Evolutionary conservation across 1,284 basidiomycete genomes (phyloP), one percentile per base, ranked within the genome.

Genomic region (Ceratobasidium sp.): DNA sequence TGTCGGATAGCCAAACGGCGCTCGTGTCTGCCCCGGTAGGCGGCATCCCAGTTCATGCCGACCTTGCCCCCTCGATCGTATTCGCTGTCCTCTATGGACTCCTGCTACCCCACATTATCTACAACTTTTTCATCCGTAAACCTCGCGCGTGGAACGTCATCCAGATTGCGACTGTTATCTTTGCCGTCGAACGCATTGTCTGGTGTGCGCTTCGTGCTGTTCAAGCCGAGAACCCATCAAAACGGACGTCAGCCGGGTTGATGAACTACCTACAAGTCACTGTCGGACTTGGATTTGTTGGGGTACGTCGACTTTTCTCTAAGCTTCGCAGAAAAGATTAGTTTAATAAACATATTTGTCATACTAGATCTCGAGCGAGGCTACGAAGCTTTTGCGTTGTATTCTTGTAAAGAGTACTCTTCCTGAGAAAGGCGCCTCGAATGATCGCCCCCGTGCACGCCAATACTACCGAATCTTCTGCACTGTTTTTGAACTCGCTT

Each of bases 31-130:
- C 80, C 1, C 80, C 80, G 16, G 73, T 82, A n/a, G 82, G 82
- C n/a, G 82, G 82, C 8, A 79, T 79, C n/a, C 73, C 77, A 23
- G 74, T 79, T 16, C 75, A 78, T 14, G 70, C 58, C 1, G 82
- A 83, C 75, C 79, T 81, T 55, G 81, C 76, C 18, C 81, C 83
- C 21, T 82, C 81, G 2, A 77, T 83, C 21, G 18, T 82, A 7
- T 83, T 82, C 74, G 80, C 80, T 3, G 76, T 78, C 5, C 76
- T 82, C 7, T 83, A 82, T 75, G 80, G 74, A 2, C 57, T 79
- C 7, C 76, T 84, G 16, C 21, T 81, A 1, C 82, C 81, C 9
- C 57, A 82, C 18, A 77, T 80, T 35, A 58, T 79, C 9, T 81
- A 81, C 73, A 79, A 82, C 30, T 55, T 81, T 67, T 73, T 77